A percentile compares a stretch with the other conserved stretches of the same genome.
Evolutionary conservation across 176 grass and related monocot genomes (phyloP).

Genomic region (Neostapfia colusana): DNA sequence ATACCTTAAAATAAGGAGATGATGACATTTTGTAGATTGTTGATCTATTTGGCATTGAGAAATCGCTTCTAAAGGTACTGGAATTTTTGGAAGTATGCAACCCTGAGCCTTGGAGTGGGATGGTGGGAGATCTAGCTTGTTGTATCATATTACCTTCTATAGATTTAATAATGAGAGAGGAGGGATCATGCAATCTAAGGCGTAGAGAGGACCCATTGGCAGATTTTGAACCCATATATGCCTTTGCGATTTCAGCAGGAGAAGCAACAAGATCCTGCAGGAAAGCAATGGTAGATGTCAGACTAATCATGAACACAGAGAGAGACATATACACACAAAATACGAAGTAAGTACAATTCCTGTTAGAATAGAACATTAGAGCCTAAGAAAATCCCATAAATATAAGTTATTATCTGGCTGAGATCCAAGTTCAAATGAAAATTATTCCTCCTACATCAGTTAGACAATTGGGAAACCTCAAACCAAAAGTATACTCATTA

Average conservation of each 20-base stretch:
- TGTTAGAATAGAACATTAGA: conserved; percentile 9
- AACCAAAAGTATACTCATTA: neutral
- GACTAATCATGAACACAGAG: neutral
- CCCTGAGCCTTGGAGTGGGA: conserved; percentile 32
- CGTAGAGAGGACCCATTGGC: conserved; percentile 31
- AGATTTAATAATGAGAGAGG: conserved; percentile 10
- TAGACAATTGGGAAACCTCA: neutral
- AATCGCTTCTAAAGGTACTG: conserved; percentile 28
- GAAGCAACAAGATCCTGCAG: conserved; percentile 47
- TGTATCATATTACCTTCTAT: conserved; percentile 26
- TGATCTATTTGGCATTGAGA: conserved; percentile 41
- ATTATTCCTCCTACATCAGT: neutral
- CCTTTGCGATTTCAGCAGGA: conserved; percentile 62
- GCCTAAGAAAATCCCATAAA: neutral
- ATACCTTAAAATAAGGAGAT: conserved; percentile 64
- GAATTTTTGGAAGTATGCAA: conserved; percentile 26
- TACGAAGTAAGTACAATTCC: neutral
- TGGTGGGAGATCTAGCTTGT: conserved; percentile 39
- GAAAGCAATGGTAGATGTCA: conserved; percentile 16
- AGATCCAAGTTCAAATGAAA: neutral
- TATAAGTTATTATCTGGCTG: conserved; percentile 7
- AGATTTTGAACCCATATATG: conserved; percentile 59
- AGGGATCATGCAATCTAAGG: conserved; percentile 46
- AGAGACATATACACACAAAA: neutral
- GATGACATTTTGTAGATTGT: conserved; percentile 55